Evolutionary conservation across 176 grass and related monocot species (phyloP), one percentile per base, ranked within the genome.

Genomic region (Eragrostis nindensis): DNA sequence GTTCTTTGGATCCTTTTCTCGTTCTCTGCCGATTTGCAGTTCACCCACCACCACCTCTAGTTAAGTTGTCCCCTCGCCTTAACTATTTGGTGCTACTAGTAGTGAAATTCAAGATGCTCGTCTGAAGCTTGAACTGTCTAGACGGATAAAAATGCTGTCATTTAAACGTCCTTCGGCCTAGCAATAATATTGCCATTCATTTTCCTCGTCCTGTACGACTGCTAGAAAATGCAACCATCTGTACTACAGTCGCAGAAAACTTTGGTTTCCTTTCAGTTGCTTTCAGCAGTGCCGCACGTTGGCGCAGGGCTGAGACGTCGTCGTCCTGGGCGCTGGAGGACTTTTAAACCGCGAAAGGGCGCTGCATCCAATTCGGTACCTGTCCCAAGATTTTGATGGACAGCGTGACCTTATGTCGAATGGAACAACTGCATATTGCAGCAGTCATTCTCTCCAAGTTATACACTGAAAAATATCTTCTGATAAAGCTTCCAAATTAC

Each of bases 281-380:
- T 69, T 78, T 52, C 64, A 56, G 56, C 74, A 1, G 60, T 66
- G 75, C 50, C 68, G 42, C 26, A 14, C 11, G 66, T 40, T 62
- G 81, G 68, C 61, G 68, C 62, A 74, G 16, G 16, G 44, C 52
- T 17, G 52, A 45, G 48, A 32, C 7, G 76, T 84, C 80, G 76
- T 84, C 80, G 7, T 74, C 15, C 27, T 88, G 80, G 4, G 21
- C 55, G n/a, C 38, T 17, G 18, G 25, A 55, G 13, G 21, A 42
- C 59, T 60, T 41, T 48, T 8, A 30, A 54, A n/a, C 30, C 13
- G 40, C 4, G 0, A 2, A 81, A 22, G 22, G 15, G 48, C 8
- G 8, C 39, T 68, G 30, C 27, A 39, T 48, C 61, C 40, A 25
- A 73, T 50, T 61, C 66, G 14, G 48, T 57, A 48, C 10, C 49